Evolutionary conservation across 768 basidiomycete genomes (phyloP).

Genomic region (Boletus huronensis): DNA sequence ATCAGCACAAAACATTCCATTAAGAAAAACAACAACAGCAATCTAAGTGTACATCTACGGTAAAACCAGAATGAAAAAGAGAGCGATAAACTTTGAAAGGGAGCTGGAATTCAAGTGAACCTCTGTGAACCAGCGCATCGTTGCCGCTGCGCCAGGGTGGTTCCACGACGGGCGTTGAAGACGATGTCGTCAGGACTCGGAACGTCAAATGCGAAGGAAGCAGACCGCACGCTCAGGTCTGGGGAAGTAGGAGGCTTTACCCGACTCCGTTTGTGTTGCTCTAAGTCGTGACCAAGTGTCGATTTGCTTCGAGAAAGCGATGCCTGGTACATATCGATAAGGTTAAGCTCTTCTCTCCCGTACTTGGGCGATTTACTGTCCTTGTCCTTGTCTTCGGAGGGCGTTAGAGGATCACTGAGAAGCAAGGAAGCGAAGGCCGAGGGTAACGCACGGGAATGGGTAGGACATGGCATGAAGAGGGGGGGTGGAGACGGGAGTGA

Average conservation of each 20-base stretch:
- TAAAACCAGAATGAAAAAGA: conserved; percentile 16
- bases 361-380: conserved; percentile 27
- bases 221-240: conserved; percentile 32
- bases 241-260: conserved; percentile 28
- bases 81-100: conserved; percentile 10
- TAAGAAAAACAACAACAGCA: conserved; percentile 28
- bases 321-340: conserved; percentile 29
- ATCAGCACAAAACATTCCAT: conserved; percentile 39
- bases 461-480: conserved; percentile 54
- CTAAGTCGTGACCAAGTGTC: conserved; percentile 19
- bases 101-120: not conserved
- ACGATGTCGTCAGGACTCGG: conserved; percentile 94
- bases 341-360: conserved; percentile 31
- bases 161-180: conserved; percentile 73
- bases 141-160: conserved; percentile 48
- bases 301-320: conserved; percentile 30
- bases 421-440: conserved; percentile 76
- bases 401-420: conserved; percentile 47
- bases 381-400: conserved; percentile 37
- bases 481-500: conserved; percentile 40
- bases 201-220: conserved; percentile 65
- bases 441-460: conserved; percentile 66
- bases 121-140: conserved; percentile 10
- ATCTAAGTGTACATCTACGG: conserved; percentile 28
- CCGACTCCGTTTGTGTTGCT: conserved; percentile 8